Base-by-base conservation (phyloP, 2,329 filamentous ascomycete species). In the Zelopaecilomyces penicillatus region DNA sequence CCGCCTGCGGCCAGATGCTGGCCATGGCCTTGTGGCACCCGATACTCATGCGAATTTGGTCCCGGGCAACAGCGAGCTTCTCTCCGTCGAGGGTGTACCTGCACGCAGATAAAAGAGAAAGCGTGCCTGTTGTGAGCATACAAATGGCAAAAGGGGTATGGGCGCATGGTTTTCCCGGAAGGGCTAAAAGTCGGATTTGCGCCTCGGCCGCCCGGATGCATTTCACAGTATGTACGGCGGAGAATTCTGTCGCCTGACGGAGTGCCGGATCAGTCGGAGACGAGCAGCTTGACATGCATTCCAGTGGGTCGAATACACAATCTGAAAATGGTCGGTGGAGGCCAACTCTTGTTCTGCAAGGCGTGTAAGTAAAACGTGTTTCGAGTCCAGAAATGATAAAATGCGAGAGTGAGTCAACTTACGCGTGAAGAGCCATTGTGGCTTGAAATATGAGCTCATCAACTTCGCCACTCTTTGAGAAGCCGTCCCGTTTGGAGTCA, bases 401-500 rank as follows among this genome's bases (percentile, higher is more conserved):
- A 26, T 30, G n/a, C n/a, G n/a, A 37, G n/a, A 37, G 3, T 5
- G 31, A 10, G 10, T 4, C 32, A 28, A 63, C 70, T 57, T 61
- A 74, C 70, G 71, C 71, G 47, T 73, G 63, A 30, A 65, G 72
- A 47, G 89, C 82, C 75, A 89, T 87, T 50, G 84, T 82, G 1
- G 84, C 87, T 60, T 89, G 84, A 65, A 91, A 91, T 58, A 91
- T 78, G 70, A 91, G 80, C 63, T 90, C 84, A 57, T 94, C 87
- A 4, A 73, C 50, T 5, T 58, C 50, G 1, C 60, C 61, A 5
- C 44, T 44, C 26, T 51, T 49, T 1, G 44, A 53, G 57, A 69
- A 62, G 31, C 67, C 51, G 9, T 60, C 52, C 41, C 50, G 58
- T 42, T 57, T 57, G 3, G 52, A 44, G 27, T 61, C 51, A 0